Conservation (phyloP, 768 basidiomycete genomes). For the Russula sp. region DNA sequence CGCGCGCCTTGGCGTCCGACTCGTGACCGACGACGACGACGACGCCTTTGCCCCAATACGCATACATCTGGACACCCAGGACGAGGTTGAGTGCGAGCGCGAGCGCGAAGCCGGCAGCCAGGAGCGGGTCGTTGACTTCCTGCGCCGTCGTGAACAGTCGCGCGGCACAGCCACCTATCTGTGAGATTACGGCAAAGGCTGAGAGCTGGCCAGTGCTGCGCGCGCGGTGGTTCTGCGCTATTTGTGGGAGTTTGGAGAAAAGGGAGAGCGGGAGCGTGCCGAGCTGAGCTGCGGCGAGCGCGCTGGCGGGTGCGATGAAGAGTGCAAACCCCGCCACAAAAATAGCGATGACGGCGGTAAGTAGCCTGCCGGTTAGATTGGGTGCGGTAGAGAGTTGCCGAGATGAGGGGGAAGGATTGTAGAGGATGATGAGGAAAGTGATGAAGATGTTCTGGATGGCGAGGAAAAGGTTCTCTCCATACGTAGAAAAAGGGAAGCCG, state of each 20-base stretch:
- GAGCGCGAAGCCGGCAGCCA: slow-evolving; percentile 78
- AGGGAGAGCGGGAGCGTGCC: slow-evolving; percentile 86
- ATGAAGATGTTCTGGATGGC: slow-evolving; percentile 84
- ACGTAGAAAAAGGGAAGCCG: slow-evolving; percentile 91
- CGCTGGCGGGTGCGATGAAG: slow-evolving; percentile 41
- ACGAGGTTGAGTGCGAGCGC: slow-evolving; percentile 78
- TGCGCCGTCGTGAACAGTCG: slow-evolving; percentile 89
- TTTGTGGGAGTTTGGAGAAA: slow-evolving; percentile 93
- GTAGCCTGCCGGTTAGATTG: slow-evolving; percentile 31
- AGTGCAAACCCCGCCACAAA: slow-evolving; percentile 38
- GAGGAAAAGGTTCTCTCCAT: slow-evolving; percentile 95
- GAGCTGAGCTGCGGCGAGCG: slow-evolving; percentile 69
- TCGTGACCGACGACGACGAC: slow-evolving; percentile 20
- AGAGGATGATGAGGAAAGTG: slow-evolving; percentile 78
- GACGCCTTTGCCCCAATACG: slow-evolving; percentile 65
- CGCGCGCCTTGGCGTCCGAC: slow-evolving; percentile 24
- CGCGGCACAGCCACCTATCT: slow-evolving; percentile 84
- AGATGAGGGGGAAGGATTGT: slow-evolving; percentile 38
- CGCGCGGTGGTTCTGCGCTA: slow-evolving; percentile 68
- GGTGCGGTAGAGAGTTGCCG: slow-evolving; percentile 23
- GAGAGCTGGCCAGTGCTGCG: slow-evolving; percentile 90
- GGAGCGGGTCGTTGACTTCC: slow-evolving; percentile 78
- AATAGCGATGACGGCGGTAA: slow-evolving; percentile 31
- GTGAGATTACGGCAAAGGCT: slow-evolving; percentile 84
- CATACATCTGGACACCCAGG: slow-evolving; percentile 79